Base-by-base conservation (phyloP, 805 yeast genomes). In the Maudiozyma serrabonitensis region DNA sequence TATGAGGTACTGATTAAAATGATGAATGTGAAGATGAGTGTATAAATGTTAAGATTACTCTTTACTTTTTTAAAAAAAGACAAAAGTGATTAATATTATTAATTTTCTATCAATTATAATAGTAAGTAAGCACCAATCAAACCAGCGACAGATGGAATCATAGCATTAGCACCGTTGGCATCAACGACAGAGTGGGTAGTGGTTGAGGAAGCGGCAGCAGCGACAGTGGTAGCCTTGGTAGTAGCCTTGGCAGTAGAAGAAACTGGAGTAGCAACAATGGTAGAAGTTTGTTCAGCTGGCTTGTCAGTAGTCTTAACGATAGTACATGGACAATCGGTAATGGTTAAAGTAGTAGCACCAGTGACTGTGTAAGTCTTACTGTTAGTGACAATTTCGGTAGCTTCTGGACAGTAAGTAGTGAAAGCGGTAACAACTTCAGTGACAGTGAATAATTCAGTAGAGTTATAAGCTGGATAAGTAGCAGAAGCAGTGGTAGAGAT, bases 251-350 rank as follows among this genome's bases (percentile, higher is more conserved):
- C 19, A 23, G 21, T 12, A 11, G 32, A 28, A 28, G 32, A 9
- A 11, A 28, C 32, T 28, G 9, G 32, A 28, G 12, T 11, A 18
- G 12, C 32, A 18, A 37, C 40, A 6, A 9, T 19, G 37, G 45
- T 43, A 43, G 53, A 45, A 16, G 25, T 39, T 39, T 26, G 41
- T 19, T 35, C 31, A 40, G 47, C 46, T 23, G 26, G 41, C 26
- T 40, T 45, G 28, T 23, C 41, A 3, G 34, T 42, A 38, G 50
- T 41, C 23, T 45, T 54, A 23, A 59, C 51, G 63, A 80, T 62
- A 40, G 91, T 84, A 76, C 95, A 87, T 67, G 90, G 91, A 71
- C 87, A 81, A 76, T 87, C 83, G 62, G 95, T 84, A 79, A 86
- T 76, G 68, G 93, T 86, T 62, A 87, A 70, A 59, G 95, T 86